Percentiles rank a stretch among this genome's conserved stretches.
Evolutionary conservation across 106 monocot genomes (phyloP).

Genomic region (Vanilla planifolia): DNA sequence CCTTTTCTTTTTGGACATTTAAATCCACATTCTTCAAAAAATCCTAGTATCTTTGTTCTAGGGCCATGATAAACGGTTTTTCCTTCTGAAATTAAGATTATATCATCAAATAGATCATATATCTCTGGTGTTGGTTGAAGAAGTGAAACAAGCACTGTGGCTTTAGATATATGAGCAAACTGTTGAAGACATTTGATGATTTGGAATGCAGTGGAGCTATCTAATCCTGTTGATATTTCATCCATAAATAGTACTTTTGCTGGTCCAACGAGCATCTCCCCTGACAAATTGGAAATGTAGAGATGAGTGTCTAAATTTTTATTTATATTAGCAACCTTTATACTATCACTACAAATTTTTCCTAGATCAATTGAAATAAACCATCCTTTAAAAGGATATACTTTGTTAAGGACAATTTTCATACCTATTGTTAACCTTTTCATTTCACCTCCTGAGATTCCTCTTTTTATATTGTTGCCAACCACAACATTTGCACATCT

Average conservation of each 20-base stretch:
- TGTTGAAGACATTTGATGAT: constrained; percentile 75
- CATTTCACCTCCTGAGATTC: constrained; percentile 18
- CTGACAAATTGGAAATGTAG: constrained; percentile 12
- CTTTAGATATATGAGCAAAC: constrained; percentile 57
- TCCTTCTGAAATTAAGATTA: constrained; percentile 79
- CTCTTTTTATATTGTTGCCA: constrained; percentile 13
- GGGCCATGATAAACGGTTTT: constrained; percentile 89
- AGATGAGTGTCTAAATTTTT: too few relatives aligned
- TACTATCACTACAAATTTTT: too few relatives aligned
- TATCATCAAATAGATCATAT: constrained; percentile 81
- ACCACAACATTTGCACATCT: constrained; percentile 6
- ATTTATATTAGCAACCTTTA: too few relatives aligned
- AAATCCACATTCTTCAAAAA: constrained; percentile 71
- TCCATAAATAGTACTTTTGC: constrained; percentile 65
- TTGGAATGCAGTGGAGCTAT: constrained; percentile 71
- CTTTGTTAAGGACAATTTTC: too few relatives aligned
- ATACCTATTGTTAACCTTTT: constrained; percentile 19
- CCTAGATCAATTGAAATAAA: too few relatives aligned
- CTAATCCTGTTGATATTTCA: constrained; percentile 68
- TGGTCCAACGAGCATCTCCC: constrained; percentile 70
- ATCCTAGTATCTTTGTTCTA: constrained; percentile 54
- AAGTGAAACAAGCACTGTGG: constrained; percentile 77
- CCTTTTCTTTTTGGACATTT: constrained; percentile 79
- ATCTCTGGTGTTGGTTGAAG: constrained; percentile 93
- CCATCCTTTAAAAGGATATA: too few relatives aligned